Percentiles rank a stretch among this genome's conserved stretches.
These are phyloP conservation scores for Coemansia sp. DNA, from an alignment of 192 early-diverging fungal genomes.

Conservation along the genomic window DNA sequence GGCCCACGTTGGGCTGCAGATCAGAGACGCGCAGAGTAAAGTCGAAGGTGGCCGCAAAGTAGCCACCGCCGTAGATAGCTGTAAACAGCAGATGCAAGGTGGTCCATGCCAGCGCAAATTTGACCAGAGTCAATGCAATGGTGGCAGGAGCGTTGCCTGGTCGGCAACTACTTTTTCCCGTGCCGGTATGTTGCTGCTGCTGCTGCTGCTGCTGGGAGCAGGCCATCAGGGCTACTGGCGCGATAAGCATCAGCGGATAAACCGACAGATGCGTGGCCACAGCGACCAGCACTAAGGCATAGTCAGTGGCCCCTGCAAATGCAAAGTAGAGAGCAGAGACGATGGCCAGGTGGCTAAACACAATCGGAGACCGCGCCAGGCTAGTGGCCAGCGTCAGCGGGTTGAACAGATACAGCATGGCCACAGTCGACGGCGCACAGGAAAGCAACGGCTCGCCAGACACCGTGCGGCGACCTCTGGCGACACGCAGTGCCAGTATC, in stretches of 20 bases:
- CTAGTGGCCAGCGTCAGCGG: slow-evolving; percentile 76
- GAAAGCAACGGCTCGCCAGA: slow-evolving; percentile 47
- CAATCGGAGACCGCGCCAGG: slow-evolving; percentile 67
- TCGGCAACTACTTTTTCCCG: neutral
- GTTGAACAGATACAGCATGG: slow-evolving; percentile 69
- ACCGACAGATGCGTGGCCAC: slow-evolving; percentile 80
- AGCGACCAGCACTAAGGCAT: slow-evolving; percentile 69
- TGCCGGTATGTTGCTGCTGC: neutral
- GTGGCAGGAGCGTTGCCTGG: neutral
- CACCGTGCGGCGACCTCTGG: slow-evolving; percentile 3
- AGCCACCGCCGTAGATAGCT: slow-evolving; percentile 15
- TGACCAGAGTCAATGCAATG: slow-evolving; percentile 10
- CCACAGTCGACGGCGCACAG: slow-evolving; percentile 35
- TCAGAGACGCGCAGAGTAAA: slow-evolving; percentile 70
- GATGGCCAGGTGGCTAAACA: slow-evolving; percentile 74
- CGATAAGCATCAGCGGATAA: slow-evolving; percentile 81
- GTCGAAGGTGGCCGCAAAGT: slow-evolving; percentile 35
- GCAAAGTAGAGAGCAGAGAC: slow-evolving; percentile 71
- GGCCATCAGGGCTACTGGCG: slow-evolving; percentile 37
- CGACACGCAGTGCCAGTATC: slow-evolving; percentile 2
- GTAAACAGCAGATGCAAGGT: slow-evolving; percentile 27
- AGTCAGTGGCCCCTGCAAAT: slow-evolving; percentile 39
- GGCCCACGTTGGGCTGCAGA: slow-evolving; percentile 91
- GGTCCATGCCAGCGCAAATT: slow-evolving; percentile 8
- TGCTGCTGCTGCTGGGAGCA: neutral